Evolutionary conservation across 306 rosid species (phyloP), one percentile per base, ranked within the genome.

Genomic region (Rosa chinensis): DNA sequence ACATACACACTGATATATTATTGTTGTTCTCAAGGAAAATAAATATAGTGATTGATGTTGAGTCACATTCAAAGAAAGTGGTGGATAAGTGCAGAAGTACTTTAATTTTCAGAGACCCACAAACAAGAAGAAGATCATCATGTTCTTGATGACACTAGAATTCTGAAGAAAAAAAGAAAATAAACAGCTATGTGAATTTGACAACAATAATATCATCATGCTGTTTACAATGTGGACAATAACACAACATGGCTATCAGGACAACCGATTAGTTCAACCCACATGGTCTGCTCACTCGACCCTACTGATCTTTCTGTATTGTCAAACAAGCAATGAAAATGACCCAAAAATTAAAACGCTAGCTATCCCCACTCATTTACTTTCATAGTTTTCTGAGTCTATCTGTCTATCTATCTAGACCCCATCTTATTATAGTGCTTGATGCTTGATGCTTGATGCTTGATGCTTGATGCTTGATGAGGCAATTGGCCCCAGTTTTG

Each of bases 231-330:
- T 40, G 72, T 67, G 56, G 76, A 75, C 73, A 75, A 75, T 47
- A 75, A 81, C 72, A 47, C 39, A 56, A 81, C 43, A 56, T 4
- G 66, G 80, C 16, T 21, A 48, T 47, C 23, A 76, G 80, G 84
- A 76, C 77, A 76, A 70, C 6, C 10, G 32, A 64, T 62, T 70
- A 48, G 61, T 76, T 81, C 77, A 81, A 76, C 50, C 72, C 84
- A 81, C 81, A 77, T 81, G 84, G 77, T 68, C 64, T 67, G 63
- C 77, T 23, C 25, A 43, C 23, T 39, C 6, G 61, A 53, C 72
- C 72, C 79, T 45, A 8, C 79, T 61, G 32, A 44, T 32, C 52
- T n/a, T 74, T 56, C 44, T 56, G 61, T 67, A 71, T 18, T 55
- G 47, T 55, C 48, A 72, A 9, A 39, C 78, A 76, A 67, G 70